Evolutionary conservation across 73 alveolate species (phyloP).

Genomic region (Durusdinium trenchii): DNA sequence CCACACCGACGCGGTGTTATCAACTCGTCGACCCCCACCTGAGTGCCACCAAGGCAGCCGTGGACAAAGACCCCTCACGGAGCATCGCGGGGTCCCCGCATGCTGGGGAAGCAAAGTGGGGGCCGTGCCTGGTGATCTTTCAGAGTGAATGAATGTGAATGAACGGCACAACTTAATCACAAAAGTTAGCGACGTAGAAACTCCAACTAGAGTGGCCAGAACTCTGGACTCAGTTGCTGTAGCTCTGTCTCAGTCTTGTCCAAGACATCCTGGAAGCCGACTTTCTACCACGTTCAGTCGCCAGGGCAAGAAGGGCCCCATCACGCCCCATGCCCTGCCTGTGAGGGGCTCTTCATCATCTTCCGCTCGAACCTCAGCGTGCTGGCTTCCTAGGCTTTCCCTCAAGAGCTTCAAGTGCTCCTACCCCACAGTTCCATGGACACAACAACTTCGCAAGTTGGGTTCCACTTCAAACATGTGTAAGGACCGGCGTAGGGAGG

Average conservation of each 20-base stretch:
- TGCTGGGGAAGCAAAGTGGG: too few relatives aligned
- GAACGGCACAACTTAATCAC: not conserved
- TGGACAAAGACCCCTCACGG: slow-evolving; percentile 57
- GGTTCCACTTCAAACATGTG: too few relatives aligned
- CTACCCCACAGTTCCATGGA: too few relatives aligned
- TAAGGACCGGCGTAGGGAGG: too few relatives aligned
- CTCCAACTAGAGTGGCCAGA: not conserved
- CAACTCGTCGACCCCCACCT: too few relatives aligned
- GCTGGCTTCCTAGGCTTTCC: not conserved
- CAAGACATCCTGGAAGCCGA: not conserved
- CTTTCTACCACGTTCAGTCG: too few relatives aligned
- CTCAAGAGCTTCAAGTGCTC: too few relatives aligned
- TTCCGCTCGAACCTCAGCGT: slow-evolving; percentile 44
- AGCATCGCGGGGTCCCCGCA: too few relatives aligned
- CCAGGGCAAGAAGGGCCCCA: too few relatives aligned
- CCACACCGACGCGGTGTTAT: too few relatives aligned
- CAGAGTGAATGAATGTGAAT: not conserved
- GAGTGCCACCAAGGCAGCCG: slow-evolving; percentile 32
- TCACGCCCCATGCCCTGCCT: not conserved
- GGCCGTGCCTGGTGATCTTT: too few relatives aligned
- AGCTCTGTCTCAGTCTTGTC: not conserved
- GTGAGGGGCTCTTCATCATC: slow-evolving; percentile 60
- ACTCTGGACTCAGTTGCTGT: not conserved
- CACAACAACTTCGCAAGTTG: too few relatives aligned
- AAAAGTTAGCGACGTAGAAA: not conserved